phyloP scores from a whole-genome alignment of 2,329 filamentous ascomycete species.

The Fusarium heterosporum region DNA sequence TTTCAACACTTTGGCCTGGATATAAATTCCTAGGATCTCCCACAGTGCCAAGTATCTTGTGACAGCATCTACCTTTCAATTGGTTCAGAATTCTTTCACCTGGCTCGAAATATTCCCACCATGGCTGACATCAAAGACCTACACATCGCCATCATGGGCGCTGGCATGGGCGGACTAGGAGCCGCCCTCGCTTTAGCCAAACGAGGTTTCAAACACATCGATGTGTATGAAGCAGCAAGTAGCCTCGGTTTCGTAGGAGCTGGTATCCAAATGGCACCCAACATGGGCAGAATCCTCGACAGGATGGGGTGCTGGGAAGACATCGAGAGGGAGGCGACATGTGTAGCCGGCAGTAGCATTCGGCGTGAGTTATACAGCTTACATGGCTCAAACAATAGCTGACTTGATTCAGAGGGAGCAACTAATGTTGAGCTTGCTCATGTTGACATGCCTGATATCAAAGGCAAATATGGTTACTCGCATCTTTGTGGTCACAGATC shows the following conservation, averaged over 20 bases:
- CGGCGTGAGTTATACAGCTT: constrained; percentile 37
- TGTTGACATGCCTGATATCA: constrained; percentile 76
- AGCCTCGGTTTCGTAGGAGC: constrained; percentile 70
- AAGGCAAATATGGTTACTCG: constrained; percentile 75
- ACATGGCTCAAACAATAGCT: not conserved
- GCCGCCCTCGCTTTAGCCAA: constrained; percentile 54
- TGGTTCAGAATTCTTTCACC: not conserved
- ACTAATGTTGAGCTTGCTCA: constrained; percentile 77
- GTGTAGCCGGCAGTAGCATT: constrained; percentile 48
- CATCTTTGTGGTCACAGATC: constrained; percentile 85
- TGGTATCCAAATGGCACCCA: constrained; percentile 86
- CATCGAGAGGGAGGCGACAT: constrained; percentile 58
- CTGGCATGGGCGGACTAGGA: constrained; percentile 56
- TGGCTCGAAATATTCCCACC: not conserved
- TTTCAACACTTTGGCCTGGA: not conserved
- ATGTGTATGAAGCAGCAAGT: constrained; percentile 46
- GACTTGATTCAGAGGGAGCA: constrained; percentile 67
- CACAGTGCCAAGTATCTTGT: not conserved
- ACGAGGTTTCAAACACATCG: constrained; percentile 43
- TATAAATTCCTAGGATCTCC: not conserved
- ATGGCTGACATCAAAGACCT: constrained; percentile 40
- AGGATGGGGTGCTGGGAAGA: constrained; percentile 77
- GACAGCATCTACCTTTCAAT: not conserved
- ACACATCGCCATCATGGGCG: constrained; percentile 43
- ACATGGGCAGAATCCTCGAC: constrained; percentile 82